Evolutionary conservation across 495 filamentous ascomycete species (phyloP), one percentile per base, ranked within the genome.

Genomic region (Penicillium samsonianum): DNA sequence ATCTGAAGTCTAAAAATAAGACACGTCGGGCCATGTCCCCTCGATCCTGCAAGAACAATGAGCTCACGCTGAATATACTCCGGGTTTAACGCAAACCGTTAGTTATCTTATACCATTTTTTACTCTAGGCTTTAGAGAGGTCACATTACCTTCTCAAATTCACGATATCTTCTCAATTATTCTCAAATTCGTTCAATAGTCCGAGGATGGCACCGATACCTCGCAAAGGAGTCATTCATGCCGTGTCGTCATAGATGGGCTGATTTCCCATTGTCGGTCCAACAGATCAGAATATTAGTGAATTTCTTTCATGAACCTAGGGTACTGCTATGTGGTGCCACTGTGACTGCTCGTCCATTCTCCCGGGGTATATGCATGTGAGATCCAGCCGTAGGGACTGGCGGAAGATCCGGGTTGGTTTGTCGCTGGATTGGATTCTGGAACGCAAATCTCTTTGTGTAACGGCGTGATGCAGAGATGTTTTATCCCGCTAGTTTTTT

Each of bases 1-100:
- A 28, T 55, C 16, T 38, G 43, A 55, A 55, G 53, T 28, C 41
- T 55, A 55, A 47, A 47, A 55, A 55, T 55, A 47, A 47, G 53
- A 46, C 42, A 28, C 16, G 20, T 35, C 43, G 22, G 19, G 30
- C 14, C 25, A 45, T 22, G 9, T 4, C 19, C 41, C 22, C 30
- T 53, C 1, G n/a, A 43, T 19, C 16, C n/a, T 30, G 26, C 12
- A 10, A 46, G 31, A 38, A 19, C 6, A 10, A 26, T 8, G 16
- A 25, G 8, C 4, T 17, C 33, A 38, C 12, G n/a, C 22, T 37
- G 31, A 30, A 55, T 55, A 55, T 55, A 35, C 42, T 47, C 53
- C 53, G 53, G 53, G 19, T 2, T 46, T 28, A 20, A 31, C 9
- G 22, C 20, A 54, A 35, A 9, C 26, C 5, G 17, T 5, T 2